Base-by-base conservation (phyloP, 192 early-diverging fungal genomes). In the Neocallimastix lanati region DNA sequence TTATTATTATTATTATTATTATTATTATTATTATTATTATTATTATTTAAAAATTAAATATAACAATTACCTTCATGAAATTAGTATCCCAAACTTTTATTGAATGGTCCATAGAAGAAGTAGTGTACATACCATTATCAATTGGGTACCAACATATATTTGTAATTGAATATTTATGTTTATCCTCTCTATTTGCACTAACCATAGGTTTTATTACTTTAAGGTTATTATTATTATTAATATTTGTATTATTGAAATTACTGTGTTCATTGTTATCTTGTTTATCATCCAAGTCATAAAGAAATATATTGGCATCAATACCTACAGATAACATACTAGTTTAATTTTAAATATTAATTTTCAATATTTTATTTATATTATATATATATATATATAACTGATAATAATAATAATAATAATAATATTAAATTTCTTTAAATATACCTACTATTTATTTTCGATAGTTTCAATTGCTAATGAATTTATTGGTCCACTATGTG, bases 51-150 rank as follows among this genome's bases (percentile, higher is more conserved):
- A n/a, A n/a, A n/a, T n/a, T n/a, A n/a, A n/a, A n/a, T n/a, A n/a
- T n/a, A n/a, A n/a, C n/a, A n/a, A 33, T 33, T 33, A 91, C 92
- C 79, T 88, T 80, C 91, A 97, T 88, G 15, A 84, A 77, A 79
- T 88, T 87, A 5, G 94, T 91, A 77, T 97, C 94, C 94, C 94
- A 96, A 21, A 93, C 88, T 40, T 92, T 89, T 25, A 96, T 80
- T 0, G 91, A 92, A 36, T 86, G 82, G 82, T 97, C 96, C 79
- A 91, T 91, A 0, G 94, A 94, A 0, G 89, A 89, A 2, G 90
- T 92, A 0, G 91, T 90, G 83, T 96, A 96, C 86, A 96, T 88
- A 37, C 94, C 95, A 21, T 89, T 91, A 83, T 96, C 94, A 76
- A 90, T 86, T 6, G 93, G 91, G 81, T 93, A 96, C 96, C 96